Percentiles rank a stretch among this genome's conserved stretches.
Evolutionary conservation across 345 rosid species (phyloP).

Genomic region (Ailanthus altissimus): DNA sequence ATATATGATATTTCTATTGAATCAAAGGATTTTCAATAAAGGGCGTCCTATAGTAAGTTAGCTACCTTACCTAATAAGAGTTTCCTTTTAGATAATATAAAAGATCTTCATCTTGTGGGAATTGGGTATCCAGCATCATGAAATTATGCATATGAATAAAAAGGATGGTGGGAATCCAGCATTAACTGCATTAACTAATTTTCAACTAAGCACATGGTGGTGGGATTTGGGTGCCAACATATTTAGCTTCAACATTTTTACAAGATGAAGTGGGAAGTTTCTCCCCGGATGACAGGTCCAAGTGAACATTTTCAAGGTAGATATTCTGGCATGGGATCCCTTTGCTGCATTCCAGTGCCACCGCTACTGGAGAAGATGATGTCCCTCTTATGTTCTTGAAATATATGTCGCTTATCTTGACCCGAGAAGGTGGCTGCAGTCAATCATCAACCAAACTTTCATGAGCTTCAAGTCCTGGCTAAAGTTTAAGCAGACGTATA

Average conservation of each 20-base stretch:
- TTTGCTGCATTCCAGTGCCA: conserved; percentile 34
- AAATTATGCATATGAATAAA: neutral
- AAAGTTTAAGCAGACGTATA: neutral
- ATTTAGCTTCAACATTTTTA: conserved; percentile 50
- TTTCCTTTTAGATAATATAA: too few relatives aligned
- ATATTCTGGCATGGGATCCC: conserved; percentile 35
- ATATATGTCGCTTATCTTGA: conserved; percentile 31
- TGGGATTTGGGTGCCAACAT: conserved; percentile 56
- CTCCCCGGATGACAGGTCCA: conserved; percentile 41
- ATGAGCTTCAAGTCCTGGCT: neutral
- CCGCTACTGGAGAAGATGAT: conserved; percentile 36
- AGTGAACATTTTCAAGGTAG: conserved; percentile 51
- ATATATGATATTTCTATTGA: too few relatives aligned
- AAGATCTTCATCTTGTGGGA: too few relatives aligned
- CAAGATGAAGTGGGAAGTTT: conserved; percentile 47
- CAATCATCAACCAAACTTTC: neutral
- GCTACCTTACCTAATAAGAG: too few relatives aligned
- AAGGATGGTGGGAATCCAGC: neutral
- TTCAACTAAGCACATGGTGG: conserved; percentile 44
- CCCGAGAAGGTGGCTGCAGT: conserved; percentile 33
- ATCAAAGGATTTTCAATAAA: too few relatives aligned
- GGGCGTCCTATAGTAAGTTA: too few relatives aligned
- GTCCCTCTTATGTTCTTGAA: conserved; percentile 46
- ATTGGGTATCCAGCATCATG: too few relatives aligned
- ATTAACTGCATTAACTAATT: neutral